Evolutionary conservation across 192 early-diverging fungal species (phyloP), one percentile per base, ranked within the genome.

Genomic region (Backusella sp.): DNA sequence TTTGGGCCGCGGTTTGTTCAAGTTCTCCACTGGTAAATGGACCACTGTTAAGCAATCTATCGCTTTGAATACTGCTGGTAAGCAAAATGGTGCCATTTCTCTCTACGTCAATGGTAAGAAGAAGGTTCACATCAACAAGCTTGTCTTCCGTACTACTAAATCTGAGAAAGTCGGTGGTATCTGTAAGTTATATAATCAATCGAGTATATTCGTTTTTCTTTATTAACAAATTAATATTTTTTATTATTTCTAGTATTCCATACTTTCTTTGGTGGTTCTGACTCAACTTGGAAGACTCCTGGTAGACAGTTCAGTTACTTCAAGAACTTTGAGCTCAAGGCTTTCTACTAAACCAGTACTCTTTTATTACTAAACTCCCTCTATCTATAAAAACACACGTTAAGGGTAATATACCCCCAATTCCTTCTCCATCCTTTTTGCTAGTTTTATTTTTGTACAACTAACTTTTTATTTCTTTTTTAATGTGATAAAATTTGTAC

Each of bases 1-100:
- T 36, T 70, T 90, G 37, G 89, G 86, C 12, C 86, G 89, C 2
- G 89, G 89, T 8, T 46, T 72, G 19, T 88, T 79, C 76, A 52
- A 19, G 19, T 90, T 85, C 74, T 62, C 66, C 42, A 74, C 81
- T 15, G 87, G 87, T 36, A 0, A 56, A 12, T 90, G 89, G 89
- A 84, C 56, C 44, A 70, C 73, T 36, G 66, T 90, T 11, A 66
- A 53, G 6, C 87, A 90, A 79, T 66, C 52, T 6, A 78, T 90
- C 30, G n/a, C 41, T 6, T 41, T 79, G 32, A 83, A 83, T 26
- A 77, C 65, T 36, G 41, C 75, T 53, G 75, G 77, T 12, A 73
- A 79, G 30, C 21, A 36, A 21, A 59, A 79, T 41, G 78, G 78
- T 59, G 21, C 28, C 5, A 37, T 79, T 6, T 28, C n/a, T 59